A percentile compares a stretch with the other conserved stretches of the same genome.
phyloP scores from a whole-genome alignment of 148 eudicot genomes.

The Chenopodium suecicum region DNA sequence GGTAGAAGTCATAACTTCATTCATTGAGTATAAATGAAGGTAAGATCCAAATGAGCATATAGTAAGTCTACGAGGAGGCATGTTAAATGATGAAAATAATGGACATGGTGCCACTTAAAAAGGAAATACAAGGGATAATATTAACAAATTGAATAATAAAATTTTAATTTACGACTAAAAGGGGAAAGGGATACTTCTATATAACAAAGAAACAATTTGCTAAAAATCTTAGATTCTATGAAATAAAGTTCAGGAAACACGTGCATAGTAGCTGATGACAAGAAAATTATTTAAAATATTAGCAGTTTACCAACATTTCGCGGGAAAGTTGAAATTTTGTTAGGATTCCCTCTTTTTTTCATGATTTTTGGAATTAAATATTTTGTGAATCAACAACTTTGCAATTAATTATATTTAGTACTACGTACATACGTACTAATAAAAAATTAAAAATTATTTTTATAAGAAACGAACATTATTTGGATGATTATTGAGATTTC shows the following conservation, averaged over 20 bases:
- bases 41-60: no score
- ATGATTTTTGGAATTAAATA: neutral
- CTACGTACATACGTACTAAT: neutral
- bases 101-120: neutral
- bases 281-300: neutral
- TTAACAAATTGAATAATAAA: neutral
- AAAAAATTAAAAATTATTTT: neutral
- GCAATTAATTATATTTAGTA: neutral
- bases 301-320: neutral
- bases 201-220: neutral
- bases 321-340: conserved; percentile 1
- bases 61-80: neutral
- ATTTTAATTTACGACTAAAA: neutral
- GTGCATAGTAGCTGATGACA: neutral
- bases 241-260: neutral
- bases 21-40: no score
- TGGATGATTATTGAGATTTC: neutral
- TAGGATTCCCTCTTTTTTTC: neutral
- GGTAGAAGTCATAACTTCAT: neutral
- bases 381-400: neutral
- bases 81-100: neutral
- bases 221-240: neutral
- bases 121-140: neutral
- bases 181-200: neutral
- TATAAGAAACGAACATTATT: neutral